Evolutionary conservation across 2,329 filamentous ascomycete genomes (phyloP), one percentile per base, ranked within the genome.

Genomic region (Raffaelea arxii): DNA sequence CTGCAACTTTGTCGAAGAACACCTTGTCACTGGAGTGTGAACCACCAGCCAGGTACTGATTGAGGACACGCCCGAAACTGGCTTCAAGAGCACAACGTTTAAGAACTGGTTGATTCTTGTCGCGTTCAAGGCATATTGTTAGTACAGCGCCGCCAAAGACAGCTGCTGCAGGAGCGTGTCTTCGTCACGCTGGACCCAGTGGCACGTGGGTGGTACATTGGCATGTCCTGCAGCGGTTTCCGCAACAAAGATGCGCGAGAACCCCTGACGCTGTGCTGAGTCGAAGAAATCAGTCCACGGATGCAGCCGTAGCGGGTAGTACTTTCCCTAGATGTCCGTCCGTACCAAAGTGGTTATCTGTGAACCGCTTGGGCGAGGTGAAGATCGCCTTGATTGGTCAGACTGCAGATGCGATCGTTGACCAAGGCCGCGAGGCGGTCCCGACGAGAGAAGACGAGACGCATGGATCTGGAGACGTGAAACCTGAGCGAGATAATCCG

Each of bases 201-300:
- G 18, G 14, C 42, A 38, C n/a, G n/a, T n/a, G 36, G 42, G 45
- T 16, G 42, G 41, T 38, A 44, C 19, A 18, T 22, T 19, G 21
- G 35, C 14, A 6, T 35, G 36, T 9, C 11, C 38, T 23, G 21
- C 32, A 16, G 32, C 37, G n/a, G n/a, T n/a, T 25, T 36, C 25
- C 11, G 24, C 38, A 46, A 4, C 16, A n/a, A 35, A 46, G 23
- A 46, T 46, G n/a, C 44, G 44, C 19, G 44, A 37, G 36, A 46
- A 46, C 21, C 44, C 38, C 49, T 69, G 69, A 4, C 62, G 63
- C 48, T 63, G 62, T 49, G 72, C 69, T 35, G 72, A 67, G 2
- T 66, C 61, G 4, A 61, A 63, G 57, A 75, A 57, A 6, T 70
- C 68, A 6, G 58, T 55, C 72, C 72, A 76, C 24, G 69, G 62